These are phyloP conservation scores for Sarocladium strictum DNA, from an alignment of 2,329 filamentous ascomycete genomes.

Conservation along the genomic window DNA sequence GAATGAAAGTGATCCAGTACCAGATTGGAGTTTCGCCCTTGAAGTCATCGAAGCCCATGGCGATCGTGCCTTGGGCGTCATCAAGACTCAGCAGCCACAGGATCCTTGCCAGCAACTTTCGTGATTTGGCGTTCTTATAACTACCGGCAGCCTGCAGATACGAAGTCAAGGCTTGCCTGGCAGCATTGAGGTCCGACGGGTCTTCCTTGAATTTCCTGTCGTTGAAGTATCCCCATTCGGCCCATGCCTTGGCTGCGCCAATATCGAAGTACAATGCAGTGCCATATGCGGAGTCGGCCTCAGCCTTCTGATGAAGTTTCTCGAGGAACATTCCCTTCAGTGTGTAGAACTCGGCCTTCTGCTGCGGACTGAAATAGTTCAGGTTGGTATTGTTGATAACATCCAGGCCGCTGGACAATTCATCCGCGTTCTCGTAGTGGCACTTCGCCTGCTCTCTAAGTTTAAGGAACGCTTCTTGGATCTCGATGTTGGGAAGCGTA, in stretches of 20 bases:
- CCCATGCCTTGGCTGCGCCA: slow-evolving; percentile 93
- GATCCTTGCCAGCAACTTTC: slow-evolving; percentile 88
- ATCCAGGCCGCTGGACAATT: slow-evolving; percentile 87
- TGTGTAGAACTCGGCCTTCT: slow-evolving; percentile 99
- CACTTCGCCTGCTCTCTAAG: slow-evolving; percentile 97
- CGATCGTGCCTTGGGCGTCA: slow-evolving; percentile 76
- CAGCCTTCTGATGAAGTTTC: slow-evolving; percentile 82
- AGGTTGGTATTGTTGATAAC: slow-evolving; percentile 99
- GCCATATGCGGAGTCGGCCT: slow-evolving; percentile 90
- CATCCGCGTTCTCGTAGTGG: slow-evolving; percentile 92
- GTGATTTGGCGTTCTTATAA: slow-evolving; percentile 94
- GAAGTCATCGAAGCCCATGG: slow-evolving; percentile 86
- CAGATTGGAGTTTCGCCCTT: slow-evolving; percentile 96
- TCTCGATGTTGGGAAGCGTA: slow-evolving; percentile 97
- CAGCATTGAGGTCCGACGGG: slow-evolving; percentile 72
- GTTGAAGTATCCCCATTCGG: slow-evolving; percentile 98
- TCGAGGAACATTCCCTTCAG: slow-evolving; percentile 99
- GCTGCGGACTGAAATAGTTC: slow-evolving; percentile 92
- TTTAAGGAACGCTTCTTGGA: slow-evolving; percentile 98
- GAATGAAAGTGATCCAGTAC: slow-evolving; percentile 99
- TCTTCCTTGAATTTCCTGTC: slow-evolving; percentile 94
- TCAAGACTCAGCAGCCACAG: slow-evolving; percentile 94
- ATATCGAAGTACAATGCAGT: slow-evolving; percentile 95
- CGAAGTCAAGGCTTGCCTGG: slow-evolving; percentile 87
- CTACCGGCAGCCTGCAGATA: slow-evolving; percentile 94